Evolutionary conservation across 2,329 filamentous ascomycete species (phyloP).

Genomic region (Chrysoporthe deuterocubensis): DNA sequence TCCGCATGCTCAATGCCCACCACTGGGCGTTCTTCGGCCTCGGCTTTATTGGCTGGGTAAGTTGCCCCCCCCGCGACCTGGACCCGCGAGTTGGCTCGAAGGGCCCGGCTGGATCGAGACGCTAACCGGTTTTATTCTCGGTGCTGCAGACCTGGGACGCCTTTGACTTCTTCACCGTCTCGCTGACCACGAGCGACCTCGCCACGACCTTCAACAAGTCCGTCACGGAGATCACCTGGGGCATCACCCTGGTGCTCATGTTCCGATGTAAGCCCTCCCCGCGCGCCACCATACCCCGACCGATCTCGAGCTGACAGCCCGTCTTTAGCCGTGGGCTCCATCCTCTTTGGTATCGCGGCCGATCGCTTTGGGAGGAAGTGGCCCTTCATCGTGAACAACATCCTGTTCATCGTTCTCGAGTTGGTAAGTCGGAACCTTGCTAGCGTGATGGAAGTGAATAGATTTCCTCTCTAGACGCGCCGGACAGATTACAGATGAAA

Average conservation of each 20-base stretch:
- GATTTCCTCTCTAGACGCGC: constrained; percentile 6
- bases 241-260: constrained; percentile 67
- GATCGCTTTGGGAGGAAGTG: constrained; percentile 66
- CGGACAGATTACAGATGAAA: not conserved
- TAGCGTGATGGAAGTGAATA: not conserved
- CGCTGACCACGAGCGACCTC: constrained; percentile 60
- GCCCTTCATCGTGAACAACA: constrained; percentile 77
- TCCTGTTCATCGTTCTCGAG: constrained; percentile 73
- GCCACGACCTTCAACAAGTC: constrained; percentile 55
- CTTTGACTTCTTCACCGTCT: constrained; percentile 71
- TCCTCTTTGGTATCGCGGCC: constrained; percentile 57
- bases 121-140: constrained; percentile 4
- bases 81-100: no score
- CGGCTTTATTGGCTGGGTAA: constrained; percentile 61
- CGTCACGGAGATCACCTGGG: constrained; percentile 66
- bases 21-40: constrained; percentile 62
- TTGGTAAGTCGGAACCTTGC: constrained; percentile 53
- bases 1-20: constrained; percentile 52
- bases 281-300: not conserved
- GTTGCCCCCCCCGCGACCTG: constrained; percentile 27
- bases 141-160: constrained; percentile 60
- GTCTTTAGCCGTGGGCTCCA: constrained; percentile 47
- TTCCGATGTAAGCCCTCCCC: constrained; percentile 48
- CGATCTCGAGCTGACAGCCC: not conserved
- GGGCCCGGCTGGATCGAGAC: not conserved